Percentiles rank a stretch among this genome's conserved stretches.
phyloP scores from a whole-genome alignment of 2,329 filamentous ascomycete genomes.

The Pseudocercospora vitis region DNA sequence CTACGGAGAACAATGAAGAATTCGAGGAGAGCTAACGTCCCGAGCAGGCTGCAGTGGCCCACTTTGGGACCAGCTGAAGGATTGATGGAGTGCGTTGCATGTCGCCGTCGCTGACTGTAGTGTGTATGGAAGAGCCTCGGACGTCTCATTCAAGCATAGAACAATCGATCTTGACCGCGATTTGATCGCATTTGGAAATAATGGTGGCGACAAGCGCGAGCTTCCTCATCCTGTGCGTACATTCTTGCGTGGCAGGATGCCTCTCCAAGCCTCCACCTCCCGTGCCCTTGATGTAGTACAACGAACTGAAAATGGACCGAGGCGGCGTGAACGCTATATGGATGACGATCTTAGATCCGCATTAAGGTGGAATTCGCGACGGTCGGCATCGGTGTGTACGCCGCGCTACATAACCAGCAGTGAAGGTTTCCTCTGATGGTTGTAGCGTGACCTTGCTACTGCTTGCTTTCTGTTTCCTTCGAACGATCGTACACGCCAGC shows the following conservation, averaged over 20 bases:
- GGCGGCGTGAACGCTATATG: slow-evolving; percentile 5
- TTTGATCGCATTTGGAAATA: neutral
- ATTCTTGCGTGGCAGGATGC: neutral
- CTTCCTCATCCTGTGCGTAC: neutral
- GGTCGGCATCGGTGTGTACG: neutral
- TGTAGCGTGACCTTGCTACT: neutral
- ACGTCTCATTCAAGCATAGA: neutral
- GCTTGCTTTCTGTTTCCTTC: neutral
- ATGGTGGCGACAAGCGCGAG: neutral
- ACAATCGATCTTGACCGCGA: slow-evolving; percentile 1
- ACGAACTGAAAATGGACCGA: neutral
- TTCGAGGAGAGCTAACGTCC: neutral
- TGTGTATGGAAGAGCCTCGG: slow-evolving; percentile 2
- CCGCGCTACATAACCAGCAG: neutral
- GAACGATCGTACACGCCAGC: neutral
- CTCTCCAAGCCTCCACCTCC: neutral
- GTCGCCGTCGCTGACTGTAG: neutral
- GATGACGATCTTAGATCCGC: neutral
- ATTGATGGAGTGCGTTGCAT: neutral
- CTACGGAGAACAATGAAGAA: neutral
- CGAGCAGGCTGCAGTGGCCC: neutral
- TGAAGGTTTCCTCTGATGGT: neutral
- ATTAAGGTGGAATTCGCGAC: too few species aligned
- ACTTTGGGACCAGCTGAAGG: neutral
- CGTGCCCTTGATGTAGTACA: neutral